Conservation (phyloP, 2,329 filamentous ascomycete species). For the Amesomyces nigricolor region DNA sequence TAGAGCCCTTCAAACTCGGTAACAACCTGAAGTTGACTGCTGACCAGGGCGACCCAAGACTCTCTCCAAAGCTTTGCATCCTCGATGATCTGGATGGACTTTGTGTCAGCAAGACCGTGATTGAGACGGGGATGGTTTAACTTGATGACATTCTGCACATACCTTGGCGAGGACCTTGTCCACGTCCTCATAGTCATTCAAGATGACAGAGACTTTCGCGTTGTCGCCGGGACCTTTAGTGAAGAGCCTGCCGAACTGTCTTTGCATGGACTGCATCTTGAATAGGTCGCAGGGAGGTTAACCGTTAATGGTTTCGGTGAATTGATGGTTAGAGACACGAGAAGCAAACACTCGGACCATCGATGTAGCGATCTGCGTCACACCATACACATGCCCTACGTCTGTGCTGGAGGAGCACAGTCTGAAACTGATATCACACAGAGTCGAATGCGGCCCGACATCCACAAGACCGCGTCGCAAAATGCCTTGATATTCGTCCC, state of each 20-base stretch:
- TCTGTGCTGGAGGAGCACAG: neutral
- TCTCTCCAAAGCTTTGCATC: constrained; percentile 72
- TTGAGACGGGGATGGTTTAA: neutral
- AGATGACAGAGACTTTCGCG: constrained; percentile 65
- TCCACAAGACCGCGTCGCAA: no score
- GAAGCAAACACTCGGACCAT: neutral
- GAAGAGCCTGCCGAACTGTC: constrained; percentile 67
- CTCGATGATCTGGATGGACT: constrained; percentile 58
- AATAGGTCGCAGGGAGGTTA: neutral
- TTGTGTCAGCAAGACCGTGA: constrained; percentile 5
- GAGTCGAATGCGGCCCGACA: neutral
- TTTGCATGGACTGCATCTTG: constrained; percentile 65
- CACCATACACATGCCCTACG: neutral
- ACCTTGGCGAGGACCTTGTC: constrained; percentile 70
- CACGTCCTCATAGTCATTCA: constrained; percentile 76
- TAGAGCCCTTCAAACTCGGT: constrained; percentile 68
- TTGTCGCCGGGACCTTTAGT: constrained; percentile 66
- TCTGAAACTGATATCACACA: neutral
- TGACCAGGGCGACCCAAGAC: constrained; percentile 67
- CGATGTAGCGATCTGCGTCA: neutral
- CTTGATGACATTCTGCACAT: constrained; percentile 18
- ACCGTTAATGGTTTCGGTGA: neutral
- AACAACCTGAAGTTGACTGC: constrained; percentile 60
- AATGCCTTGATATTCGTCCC: no score
- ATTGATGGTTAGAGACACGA: neutral